Evolutionary conservation across 352 stramenopile species (phyloP).

Genomic region (Aphanomyces euteiches): DNA sequence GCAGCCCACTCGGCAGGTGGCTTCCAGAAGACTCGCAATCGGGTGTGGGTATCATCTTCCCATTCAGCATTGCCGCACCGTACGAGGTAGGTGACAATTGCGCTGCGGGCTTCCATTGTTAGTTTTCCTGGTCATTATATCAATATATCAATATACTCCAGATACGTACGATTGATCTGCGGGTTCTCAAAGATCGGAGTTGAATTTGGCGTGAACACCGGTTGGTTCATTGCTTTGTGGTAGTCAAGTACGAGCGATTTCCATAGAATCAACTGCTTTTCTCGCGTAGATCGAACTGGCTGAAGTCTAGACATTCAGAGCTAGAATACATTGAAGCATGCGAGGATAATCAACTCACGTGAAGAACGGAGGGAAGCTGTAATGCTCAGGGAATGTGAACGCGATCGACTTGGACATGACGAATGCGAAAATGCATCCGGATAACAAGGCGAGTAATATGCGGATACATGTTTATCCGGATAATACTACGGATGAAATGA

Average conservation of each 20-base stretch:
- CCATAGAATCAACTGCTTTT: slow-evolving; percentile 85
- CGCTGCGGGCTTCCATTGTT: slow-evolving; percentile 54
- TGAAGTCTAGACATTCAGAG: slow-evolving; percentile 44
- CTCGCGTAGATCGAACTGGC: slow-evolving; percentile 71
- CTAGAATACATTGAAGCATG: neutral
- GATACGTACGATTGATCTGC: slow-evolving; percentile 65
- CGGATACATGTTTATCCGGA: neutral
- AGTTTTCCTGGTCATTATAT: slow-evolving; percentile 50
- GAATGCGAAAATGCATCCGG: neutral
- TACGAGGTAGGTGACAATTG: slow-evolving; percentile 73
- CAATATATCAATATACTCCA: neutral
- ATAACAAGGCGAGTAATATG: neutral
- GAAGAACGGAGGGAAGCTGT: slow-evolving; percentile 85
- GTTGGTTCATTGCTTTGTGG: slow-evolving; percentile 65
- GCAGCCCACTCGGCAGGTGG: slow-evolving; percentile 71
- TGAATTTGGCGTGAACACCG: slow-evolving; percentile 61
- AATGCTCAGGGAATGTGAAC: slow-evolving; percentile 83
- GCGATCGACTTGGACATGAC: neutral
- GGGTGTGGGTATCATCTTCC: slow-evolving; percentile 76
- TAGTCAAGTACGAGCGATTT: slow-evolving; percentile 83
- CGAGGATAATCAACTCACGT: slow-evolving; percentile 42
- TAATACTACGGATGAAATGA: neutral
- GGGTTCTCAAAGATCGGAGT: slow-evolving; percentile 77
- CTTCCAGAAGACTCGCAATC: slow-evolving; percentile 85
- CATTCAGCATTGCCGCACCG: slow-evolving; percentile 68